Percentiles rank a stretch among this genome's conserved stretches.
Evolutionary conservation across 805 yeast genomes (phyloP).

Genomic region (Clavispora vitiphila): DNA sequence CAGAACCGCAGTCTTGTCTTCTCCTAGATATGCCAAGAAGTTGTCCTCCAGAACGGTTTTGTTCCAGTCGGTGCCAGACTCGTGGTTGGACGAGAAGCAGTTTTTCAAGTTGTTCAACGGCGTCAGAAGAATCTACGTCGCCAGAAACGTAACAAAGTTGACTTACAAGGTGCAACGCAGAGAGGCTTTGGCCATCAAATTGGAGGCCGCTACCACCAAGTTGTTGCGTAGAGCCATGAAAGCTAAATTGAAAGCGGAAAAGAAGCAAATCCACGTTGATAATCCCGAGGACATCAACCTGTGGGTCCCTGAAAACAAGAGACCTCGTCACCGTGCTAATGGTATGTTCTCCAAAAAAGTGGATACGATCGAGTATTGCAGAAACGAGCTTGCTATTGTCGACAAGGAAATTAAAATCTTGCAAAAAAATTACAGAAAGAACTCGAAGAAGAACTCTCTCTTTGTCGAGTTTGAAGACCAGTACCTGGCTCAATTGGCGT

Average conservation of each 20-base stretch:
- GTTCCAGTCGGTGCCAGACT: conserved; percentile 78
- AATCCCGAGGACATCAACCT: conserved; percentile 42
- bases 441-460: conserved; percentile 69
- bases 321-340: conserved; percentile 53
- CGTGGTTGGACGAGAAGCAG: conserved; percentile 65
- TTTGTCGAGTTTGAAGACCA: conserved; percentile 77
- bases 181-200: conserved; percentile 48
- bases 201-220: conserved; percentile 64
- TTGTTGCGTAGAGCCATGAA: conserved; percentile 61
- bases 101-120: conserved; percentile 75
- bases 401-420: conserved; percentile 52
- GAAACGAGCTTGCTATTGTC: conserved; percentile 51
- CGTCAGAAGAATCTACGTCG: conserved; percentile 75
- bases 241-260: conserved; percentile 56
- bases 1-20: conserved; percentile 70
- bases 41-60: conserved; percentile 77
- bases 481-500: conserved; percentile 69
- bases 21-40: conserved; percentile 74
- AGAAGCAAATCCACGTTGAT: conserved; percentile 51
- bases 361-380: conserved; percentile 56
- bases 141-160: conserved; percentile 58
- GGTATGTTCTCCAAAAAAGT: conserved; percentile 50
- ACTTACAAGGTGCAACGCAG: conserved; percentile 55
- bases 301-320: conserved; percentile 60
- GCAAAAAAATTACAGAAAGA: conserved; percentile 45